A percentile compares a stretch with the other conserved stretches of the same genome.
Conservation (phyloP, 2,329 filamentous ascomycete genomes). For the Basipetospora chlamydospora region DNA sequence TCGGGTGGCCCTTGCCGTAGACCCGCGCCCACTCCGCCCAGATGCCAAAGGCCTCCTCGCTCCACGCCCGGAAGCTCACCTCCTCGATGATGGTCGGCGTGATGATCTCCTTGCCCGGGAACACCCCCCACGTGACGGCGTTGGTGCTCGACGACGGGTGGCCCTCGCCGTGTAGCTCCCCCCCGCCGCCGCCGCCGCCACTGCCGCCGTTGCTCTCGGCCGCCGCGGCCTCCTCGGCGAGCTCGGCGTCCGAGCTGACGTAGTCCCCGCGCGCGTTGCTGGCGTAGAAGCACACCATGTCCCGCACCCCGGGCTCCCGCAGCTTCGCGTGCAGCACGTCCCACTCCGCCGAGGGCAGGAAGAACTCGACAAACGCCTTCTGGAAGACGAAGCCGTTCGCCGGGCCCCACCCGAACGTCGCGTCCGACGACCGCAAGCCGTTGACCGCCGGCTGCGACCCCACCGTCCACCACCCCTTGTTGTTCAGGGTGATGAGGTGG, state of each 20-base stretch:
- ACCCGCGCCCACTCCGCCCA: slow-evolving; percentile 89
- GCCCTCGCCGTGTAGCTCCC: slow-evolving; percentile 13
- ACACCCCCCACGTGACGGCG: slow-evolving; percentile 93
- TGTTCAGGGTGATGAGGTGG: slow-evolving; percentile 62
- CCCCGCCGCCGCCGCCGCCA: not conserved
- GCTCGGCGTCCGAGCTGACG: slow-evolving; percentile 43
- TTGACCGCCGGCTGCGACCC: slow-evolving; percentile 92
- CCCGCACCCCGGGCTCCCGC: slow-evolving; percentile 38
- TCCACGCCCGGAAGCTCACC: slow-evolving; percentile 86
- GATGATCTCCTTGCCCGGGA: slow-evolving; percentile 88
- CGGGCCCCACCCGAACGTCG: slow-evolving; percentile 86
- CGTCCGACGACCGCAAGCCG: slow-evolving; percentile 60
- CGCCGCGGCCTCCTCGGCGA: slow-evolving; percentile 2
- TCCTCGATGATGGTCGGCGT: slow-evolving; percentile 95
- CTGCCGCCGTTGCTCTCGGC: not conserved
- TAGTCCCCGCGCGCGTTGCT: slow-evolving; percentile 68
- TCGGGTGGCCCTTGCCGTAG: slow-evolving; percentile 61
- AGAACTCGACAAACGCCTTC: slow-evolving; percentile 96
- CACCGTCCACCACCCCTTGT: slow-evolving; percentile 86
- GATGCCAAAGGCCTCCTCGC: slow-evolving; percentile 89
- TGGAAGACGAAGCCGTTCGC: slow-evolving; percentile 91
- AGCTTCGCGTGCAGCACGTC: slow-evolving; percentile 49
- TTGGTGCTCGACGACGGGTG: slow-evolving; percentile 51
- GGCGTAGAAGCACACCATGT: slow-evolving; percentile 75
- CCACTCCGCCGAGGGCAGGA: slow-evolving; percentile 67